Percentiles rank a stretch among this genome's conserved stretches.
phyloP scores from a whole-genome alignment of 768 basidiomycete species.

The Lactifluus volemus region DNA sequence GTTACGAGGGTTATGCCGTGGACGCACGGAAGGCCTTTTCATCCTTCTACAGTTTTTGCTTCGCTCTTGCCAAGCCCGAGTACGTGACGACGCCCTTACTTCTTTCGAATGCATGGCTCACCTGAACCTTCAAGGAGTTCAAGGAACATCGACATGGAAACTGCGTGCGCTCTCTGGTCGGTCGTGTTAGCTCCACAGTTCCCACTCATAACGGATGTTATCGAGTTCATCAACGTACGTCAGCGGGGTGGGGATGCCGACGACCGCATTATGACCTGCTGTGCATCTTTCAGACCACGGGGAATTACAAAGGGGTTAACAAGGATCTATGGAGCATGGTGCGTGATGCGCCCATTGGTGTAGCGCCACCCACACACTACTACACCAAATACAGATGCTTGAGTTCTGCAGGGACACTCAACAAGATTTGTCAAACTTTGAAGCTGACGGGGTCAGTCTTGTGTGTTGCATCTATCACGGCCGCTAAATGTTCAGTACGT shows the following conservation, averaged over 20 bases:
- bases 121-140: slow-evolving; percentile 40
- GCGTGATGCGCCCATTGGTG: slow-evolving; percentile 18
- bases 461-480: slow-evolving; percentile 22
- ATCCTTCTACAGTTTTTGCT: slow-evolving; percentile 64
- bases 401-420: slow-evolving; percentile 66
- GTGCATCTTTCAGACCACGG: slow-evolving; percentile 31
- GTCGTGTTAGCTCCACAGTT: slow-evolving; percentile 62
- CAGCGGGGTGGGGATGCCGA: not conserved
- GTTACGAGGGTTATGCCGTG: slow-evolving; percentile 41
- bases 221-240: slow-evolving; percentile 57
- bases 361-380: not conserved
- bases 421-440: slow-evolving; percentile 55
- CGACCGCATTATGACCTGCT: not conserved
- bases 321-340: slow-evolving; percentile 88
- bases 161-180: slow-evolving; percentile 66
- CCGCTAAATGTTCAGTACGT: not conserved
- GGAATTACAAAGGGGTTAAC: slow-evolving; percentile 67
- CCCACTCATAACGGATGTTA: slow-evolving; percentile 54
- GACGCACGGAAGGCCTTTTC: slow-evolving; percentile 47
- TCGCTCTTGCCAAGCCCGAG: slow-evolving; percentile 61
- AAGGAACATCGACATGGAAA: slow-evolving; percentile 80
- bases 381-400: slow-evolving; percentile 42
- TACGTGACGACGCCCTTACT: slow-evolving; percentile 33
- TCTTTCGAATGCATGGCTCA: not conserved
- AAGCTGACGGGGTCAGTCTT: slow-evolving; percentile 56